phyloP scores from a whole-genome alignment of 2,329 filamentous ascomycete genomes.

The Massarina eburnea region DNA sequence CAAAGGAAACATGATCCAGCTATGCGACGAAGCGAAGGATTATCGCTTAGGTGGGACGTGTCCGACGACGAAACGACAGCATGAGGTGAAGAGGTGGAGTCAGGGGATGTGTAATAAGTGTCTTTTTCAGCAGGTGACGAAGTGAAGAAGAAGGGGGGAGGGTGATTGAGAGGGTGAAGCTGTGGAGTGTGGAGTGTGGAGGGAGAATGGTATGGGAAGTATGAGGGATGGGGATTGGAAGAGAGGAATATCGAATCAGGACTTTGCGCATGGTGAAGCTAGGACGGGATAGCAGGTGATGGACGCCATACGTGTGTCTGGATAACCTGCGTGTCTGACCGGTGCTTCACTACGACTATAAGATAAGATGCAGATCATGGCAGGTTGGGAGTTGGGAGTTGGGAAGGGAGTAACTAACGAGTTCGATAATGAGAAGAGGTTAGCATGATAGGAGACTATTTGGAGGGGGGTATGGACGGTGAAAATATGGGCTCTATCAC shows the following conservation, averaged over 20 bases:
- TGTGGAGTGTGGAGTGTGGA: neutral
- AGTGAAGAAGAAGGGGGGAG: slow-evolving; percentile 5
- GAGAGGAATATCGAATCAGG: neutral
- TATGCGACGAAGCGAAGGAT: slow-evolving; percentile 31
- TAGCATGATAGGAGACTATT: too few species aligned
- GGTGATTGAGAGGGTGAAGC: neutral
- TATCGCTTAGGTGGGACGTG: slow-evolving; percentile 29
- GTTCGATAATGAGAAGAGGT: too few species aligned
- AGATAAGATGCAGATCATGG: too few species aligned
- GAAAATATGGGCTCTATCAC: too few species aligned
- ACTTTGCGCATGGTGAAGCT: too few species aligned
- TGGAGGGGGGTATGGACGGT: too few species aligned
- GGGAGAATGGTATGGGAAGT: neutral
- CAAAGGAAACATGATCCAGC: slow-evolving; percentile 28
- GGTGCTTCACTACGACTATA: too few species aligned
- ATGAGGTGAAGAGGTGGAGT: slow-evolving; percentile 33
- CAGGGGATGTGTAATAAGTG: slow-evolving; percentile 36
- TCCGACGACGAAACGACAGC: slow-evolving; percentile 28
- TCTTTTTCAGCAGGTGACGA: slow-evolving; percentile 29
- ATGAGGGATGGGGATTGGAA: neutral
- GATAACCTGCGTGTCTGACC: too few species aligned
- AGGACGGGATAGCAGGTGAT: too few species aligned
- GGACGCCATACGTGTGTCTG: too few species aligned
- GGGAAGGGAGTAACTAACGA: too few species aligned
- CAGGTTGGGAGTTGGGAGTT: too few species aligned